Evolutionary conservation across 257 asterid species (phyloP).

Genomic region (Gardenia jasminoides): DNA sequence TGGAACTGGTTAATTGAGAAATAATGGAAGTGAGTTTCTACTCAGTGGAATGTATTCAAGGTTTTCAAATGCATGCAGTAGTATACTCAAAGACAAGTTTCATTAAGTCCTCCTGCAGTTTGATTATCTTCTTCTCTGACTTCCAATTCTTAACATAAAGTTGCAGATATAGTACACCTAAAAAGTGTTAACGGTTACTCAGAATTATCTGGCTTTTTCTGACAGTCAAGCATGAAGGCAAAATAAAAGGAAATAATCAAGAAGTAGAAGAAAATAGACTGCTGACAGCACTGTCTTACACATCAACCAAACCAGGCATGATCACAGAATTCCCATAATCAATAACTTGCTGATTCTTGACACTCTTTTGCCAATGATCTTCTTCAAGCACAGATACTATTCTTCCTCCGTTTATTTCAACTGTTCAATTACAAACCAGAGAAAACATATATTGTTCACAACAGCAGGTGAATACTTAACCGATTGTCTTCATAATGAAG

Average conservation of each 20-base stretch:
- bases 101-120: neutral
- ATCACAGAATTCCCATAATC: conserved; percentile 80
- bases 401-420: conserved; percentile 73
- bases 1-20: neutral
- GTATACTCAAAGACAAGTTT: neutral
- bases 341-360: conserved; percentile 44
- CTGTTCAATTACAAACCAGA: conserved; percentile 40
- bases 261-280: neutral
- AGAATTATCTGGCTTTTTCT: neutral
- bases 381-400: conserved; percentile 65
- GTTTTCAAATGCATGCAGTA: neutral
- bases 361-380: conserved; percentile 55
- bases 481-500: neutral
- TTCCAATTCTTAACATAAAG: neutral
- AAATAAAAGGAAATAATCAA: neutral
- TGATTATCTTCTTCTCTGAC: neutral
- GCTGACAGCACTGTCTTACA: conserved; percentile 46
- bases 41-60: neutral
- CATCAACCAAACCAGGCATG: conserved; percentile 93
- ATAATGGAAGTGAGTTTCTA: neutral
- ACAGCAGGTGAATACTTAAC: neutral
- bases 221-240: neutral
- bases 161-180: neutral
- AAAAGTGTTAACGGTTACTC: neutral
- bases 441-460: neutral